phyloP scores from a whole-genome alignment of 2,329 filamentous ascomycete species.

The Colletotrichum sp. region DNA sequence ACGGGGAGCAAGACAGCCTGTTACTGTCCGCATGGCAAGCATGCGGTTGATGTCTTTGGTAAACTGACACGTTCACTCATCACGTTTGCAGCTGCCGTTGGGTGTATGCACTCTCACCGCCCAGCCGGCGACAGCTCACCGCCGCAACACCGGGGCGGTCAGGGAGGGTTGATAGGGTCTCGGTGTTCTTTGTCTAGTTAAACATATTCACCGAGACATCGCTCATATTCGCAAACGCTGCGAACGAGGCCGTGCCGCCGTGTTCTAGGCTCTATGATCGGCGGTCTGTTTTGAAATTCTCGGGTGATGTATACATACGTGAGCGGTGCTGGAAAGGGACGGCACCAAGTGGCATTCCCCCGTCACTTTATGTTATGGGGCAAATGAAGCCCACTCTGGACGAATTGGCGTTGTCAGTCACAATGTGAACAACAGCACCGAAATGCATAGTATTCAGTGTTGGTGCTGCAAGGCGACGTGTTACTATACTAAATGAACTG shows the following conservation, averaged over 20 bases:
- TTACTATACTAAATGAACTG: not conserved
- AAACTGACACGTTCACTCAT: not conserved
- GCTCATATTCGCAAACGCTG: not conserved
- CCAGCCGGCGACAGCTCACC: not conserved
- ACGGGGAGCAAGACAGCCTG: not conserved
- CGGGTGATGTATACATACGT: not conserved
- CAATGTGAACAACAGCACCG: not conserved
- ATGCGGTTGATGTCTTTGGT: not conserved
- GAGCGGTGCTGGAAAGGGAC: not conserved
- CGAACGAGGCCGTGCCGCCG: not conserved
- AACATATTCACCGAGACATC: not conserved
- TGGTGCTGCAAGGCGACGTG: not conserved
- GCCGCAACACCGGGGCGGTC: not conserved
- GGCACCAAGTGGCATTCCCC: not conserved
- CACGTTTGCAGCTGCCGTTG: not conserved
- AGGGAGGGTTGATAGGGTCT: not conserved
- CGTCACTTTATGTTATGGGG: not conserved
- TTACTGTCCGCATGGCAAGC: not conserved
- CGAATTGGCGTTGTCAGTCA: not conserved
- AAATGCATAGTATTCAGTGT: not conserved
- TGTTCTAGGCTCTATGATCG: not conserved
- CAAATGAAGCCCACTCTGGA: not conserved
- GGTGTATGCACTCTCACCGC: not conserved
- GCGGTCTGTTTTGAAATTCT: not conserved
- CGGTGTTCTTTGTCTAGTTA: not conserved